These are phyloP conservation scores for Oxyria digyna DNA, from an alignment of 148 eudicot genomes.

Conservation along the genomic window DNA sequence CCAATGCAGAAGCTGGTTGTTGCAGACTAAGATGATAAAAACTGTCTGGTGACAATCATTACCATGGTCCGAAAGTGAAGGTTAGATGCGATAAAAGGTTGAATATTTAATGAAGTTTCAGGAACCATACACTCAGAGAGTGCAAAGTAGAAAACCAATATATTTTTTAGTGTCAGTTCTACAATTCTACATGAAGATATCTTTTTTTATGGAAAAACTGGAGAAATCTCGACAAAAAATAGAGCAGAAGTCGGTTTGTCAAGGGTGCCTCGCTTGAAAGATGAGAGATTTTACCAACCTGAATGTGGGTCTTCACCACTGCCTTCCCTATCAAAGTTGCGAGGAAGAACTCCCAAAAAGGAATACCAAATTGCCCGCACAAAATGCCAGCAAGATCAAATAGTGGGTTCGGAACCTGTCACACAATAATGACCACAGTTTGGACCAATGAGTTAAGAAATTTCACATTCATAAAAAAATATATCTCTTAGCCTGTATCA, in stretches of 20 bases:
- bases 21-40: conserved; percentile 84
- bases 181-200: neutral
- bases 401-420: conserved; percentile 89
- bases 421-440: neutral
- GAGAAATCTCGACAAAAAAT: neutral
- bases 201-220: neutral
- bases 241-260: neutral
- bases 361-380: conserved; percentile 96
- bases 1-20: conserved; percentile 94
- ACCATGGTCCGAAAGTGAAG: neutral
- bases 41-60: conserved; percentile 43
- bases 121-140: neutral
- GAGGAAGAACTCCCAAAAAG: conserved; percentile 91
- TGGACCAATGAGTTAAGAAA: neutral
- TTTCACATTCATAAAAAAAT: neutral
- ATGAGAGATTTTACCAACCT: conserved; percentile 33
- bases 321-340: conserved; percentile 93
- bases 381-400: conserved; percentile 98
- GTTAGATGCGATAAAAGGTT: neutral
- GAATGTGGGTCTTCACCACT: conserved; percentile 85
- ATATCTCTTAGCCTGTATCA: conserved; percentile 3
- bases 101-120: neutral
- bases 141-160: neutral
- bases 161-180: neutral
- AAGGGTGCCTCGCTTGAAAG: neutral